Evolutionary conservation across 352 stramenopile genomes (phyloP).

Genomic region (Saprolegnia diclina): DNA sequence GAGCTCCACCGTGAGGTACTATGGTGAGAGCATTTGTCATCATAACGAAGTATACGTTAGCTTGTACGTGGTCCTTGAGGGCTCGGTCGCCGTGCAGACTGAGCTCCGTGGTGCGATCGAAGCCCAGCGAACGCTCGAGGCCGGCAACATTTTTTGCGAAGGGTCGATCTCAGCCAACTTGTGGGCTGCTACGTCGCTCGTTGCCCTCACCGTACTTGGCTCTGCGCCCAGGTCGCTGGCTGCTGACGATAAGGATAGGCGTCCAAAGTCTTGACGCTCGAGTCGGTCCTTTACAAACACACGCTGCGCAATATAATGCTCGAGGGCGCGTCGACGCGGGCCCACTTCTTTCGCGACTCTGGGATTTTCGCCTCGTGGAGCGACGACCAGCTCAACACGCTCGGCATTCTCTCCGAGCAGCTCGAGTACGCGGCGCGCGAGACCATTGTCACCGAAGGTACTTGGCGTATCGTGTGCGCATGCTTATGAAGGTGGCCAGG

Average conservation of each 20-base stretch:
- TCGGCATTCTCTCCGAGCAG: conserved; percentile 16
- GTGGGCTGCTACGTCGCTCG: background rate
- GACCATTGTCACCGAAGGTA: conserved; percentile 6
- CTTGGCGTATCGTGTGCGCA: background rate
- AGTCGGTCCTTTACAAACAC: conserved; percentile 14
- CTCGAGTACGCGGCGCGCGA: conserved; percentile 1
- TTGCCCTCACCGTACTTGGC: conserved; percentile 15
- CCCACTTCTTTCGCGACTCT: background rate
- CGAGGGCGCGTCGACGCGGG: conserved; percentile 2
- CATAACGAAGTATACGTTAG: too few species aligned
- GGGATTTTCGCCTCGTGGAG: conserved; percentile 19
- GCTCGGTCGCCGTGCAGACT: conserved; percentile 12
- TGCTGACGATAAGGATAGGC: background rate
- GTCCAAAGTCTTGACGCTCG: conserved; percentile 11
- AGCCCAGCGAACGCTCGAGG: conserved; percentile 2
- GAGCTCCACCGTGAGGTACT: conserved; percentile 9
- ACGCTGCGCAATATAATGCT: conserved; percentile 21
- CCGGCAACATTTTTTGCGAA: conserved; percentile 16
- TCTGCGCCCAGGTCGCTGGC: too few species aligned
- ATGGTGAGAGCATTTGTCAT: background rate
- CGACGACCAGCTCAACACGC: conserved; percentile 18
- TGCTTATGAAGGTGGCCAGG: conserved; percentile 1
- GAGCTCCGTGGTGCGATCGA: background rate
- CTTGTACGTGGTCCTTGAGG: conserved; percentile 23
- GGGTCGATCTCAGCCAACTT: conserved; percentile 20